These are phyloP conservation scores for Chrysoporthe puriensis DNA, from an alignment of 2,329 filamentous ascomycete genomes.

Conservation along the genomic window DNA sequence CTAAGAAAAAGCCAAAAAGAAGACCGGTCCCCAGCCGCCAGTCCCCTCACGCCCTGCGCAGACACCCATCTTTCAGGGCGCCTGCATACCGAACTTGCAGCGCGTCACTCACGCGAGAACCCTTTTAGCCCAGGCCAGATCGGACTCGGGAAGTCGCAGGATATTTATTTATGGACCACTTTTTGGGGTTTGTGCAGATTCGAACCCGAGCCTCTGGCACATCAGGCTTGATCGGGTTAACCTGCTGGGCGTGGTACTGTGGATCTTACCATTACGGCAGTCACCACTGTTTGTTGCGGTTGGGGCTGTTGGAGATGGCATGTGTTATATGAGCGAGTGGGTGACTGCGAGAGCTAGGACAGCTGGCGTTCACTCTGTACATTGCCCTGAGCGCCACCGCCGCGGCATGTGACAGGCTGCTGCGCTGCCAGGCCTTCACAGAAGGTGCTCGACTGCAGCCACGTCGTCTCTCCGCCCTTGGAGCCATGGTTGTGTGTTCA, in stretches of 20 bases:
- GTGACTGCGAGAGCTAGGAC: neutral
- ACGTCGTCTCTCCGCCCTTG: too few species aligned
- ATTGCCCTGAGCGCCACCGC: too few species aligned
- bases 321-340: neutral
- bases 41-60: neutral
- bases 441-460: too few species aligned
- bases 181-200: neutral
- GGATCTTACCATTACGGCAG: neutral
- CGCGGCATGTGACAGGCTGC: too few species aligned
- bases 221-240: neutral
- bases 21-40: neutral
- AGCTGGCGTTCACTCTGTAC: too few species aligned
- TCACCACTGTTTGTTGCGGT: neutral
- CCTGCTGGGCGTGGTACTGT: neutral
- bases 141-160: neutral
- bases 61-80: neutral
- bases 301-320: neutral
- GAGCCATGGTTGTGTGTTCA: too few species aligned
- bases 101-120: neutral
- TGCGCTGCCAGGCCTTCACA: too few species aligned
- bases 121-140: slow-evolving; percentile 1
- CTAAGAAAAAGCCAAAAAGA: neutral
- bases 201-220: neutral
- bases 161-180: neutral
- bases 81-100: neutral